Percentiles rank a stretch among this genome's conserved stretches.
Conservation (phyloP, 352 stramenopile species). For the Globisporangium apiculatum region DNA sequence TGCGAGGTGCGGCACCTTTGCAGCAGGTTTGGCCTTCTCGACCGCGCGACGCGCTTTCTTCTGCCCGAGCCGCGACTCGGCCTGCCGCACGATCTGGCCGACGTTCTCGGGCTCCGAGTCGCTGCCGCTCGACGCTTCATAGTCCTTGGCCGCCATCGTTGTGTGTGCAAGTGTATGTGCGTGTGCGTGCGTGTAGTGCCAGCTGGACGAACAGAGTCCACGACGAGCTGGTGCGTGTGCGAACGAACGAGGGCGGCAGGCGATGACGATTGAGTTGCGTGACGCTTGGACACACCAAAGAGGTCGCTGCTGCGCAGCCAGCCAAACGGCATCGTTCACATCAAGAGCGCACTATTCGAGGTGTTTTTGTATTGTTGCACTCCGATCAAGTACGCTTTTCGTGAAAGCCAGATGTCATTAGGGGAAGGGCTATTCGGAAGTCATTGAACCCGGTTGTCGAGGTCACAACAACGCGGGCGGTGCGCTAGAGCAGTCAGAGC, state of each 20-base stretch:
- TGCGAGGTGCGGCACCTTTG: constrained; percentile 53
- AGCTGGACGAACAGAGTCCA: background rate
- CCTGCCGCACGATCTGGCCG: constrained; percentile 44
- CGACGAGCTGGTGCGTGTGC: background rate
- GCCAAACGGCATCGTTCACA: background rate
- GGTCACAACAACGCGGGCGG: background rate
- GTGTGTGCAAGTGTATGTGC: background rate
- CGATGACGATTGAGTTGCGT: constrained; percentile 1
- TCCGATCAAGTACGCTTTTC: background rate
- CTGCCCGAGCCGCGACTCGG: constrained; percentile 51
- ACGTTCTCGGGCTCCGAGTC: constrained; percentile 59
- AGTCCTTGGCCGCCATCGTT: constrained; percentile 23
- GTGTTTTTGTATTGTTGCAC: background rate
- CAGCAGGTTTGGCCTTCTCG: constrained; percentile 5
- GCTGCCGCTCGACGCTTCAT: constrained; percentile 31
- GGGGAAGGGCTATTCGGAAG: background rate
- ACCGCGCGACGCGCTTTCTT: constrained; percentile 13
- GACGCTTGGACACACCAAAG: constrained; percentile 9
- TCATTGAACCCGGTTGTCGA: background rate
- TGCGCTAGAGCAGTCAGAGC: background rate
- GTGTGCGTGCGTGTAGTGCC: background rate
- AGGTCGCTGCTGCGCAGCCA: constrained; percentile 8
- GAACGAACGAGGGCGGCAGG: background rate
- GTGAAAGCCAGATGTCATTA: constrained; percentile 1
- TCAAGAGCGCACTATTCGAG: no score